phyloP scores from a whole-genome alignment of 1,139 yeast genomes.

The Pichia sp. region DNA sequence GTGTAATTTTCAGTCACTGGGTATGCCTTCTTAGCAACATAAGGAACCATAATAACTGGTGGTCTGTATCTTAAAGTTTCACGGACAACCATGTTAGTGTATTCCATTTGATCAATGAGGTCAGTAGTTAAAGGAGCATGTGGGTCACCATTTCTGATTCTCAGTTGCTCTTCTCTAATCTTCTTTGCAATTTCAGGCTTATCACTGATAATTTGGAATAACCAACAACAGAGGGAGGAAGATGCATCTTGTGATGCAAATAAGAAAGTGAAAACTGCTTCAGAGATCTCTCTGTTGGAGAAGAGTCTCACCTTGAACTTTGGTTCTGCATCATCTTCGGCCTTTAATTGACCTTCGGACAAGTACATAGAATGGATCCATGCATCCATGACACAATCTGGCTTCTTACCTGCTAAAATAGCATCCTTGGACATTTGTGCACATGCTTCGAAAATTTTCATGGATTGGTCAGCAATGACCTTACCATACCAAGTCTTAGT shows the following conservation, averaged over 20 bases:
- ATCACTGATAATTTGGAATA: slow-evolving; percentile 92
- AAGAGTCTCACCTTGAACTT: slow-evolving; percentile 72
- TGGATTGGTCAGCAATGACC: slow-evolving; percentile 85
- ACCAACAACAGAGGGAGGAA: slow-evolving; percentile 97
- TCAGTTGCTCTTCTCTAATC: slow-evolving; percentile 85
- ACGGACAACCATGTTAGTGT: slow-evolving; percentile 83
- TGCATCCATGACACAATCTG: slow-evolving; percentile 88
- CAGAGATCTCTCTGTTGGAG: slow-evolving; percentile 85
- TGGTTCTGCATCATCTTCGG: slow-evolving; percentile 18
- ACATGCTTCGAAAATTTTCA: slow-evolving; percentile 83
- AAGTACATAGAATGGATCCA: slow-evolving; percentile 86
- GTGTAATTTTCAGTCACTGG: slow-evolving; percentile 79
- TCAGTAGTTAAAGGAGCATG: slow-evolving; percentile 54
- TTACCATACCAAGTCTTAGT: slow-evolving; percentile 98
- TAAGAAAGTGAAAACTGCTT: slow-evolving; percentile 90
- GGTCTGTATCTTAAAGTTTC: slow-evolving; percentile 94
- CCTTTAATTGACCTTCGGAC: slow-evolving; percentile 33
- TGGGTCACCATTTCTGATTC: slow-evolving; percentile 74
- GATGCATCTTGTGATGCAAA: slow-evolving; percentile 99
- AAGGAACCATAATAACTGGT: slow-evolving; percentile 97
- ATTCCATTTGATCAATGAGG: slow-evolving; percentile 76
- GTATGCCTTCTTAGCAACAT: slow-evolving; percentile 78
- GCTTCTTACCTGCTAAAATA: slow-evolving; percentile 64
- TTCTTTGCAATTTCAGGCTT: slow-evolving; percentile 83
- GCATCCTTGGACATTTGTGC: slow-evolving; percentile 80